Percentiles rank a stretch among this genome's conserved stretches.
Evolutionary conservation across 2,329 filamentous ascomycete genomes (phyloP).

Genomic region (Alternaria solani): DNA sequence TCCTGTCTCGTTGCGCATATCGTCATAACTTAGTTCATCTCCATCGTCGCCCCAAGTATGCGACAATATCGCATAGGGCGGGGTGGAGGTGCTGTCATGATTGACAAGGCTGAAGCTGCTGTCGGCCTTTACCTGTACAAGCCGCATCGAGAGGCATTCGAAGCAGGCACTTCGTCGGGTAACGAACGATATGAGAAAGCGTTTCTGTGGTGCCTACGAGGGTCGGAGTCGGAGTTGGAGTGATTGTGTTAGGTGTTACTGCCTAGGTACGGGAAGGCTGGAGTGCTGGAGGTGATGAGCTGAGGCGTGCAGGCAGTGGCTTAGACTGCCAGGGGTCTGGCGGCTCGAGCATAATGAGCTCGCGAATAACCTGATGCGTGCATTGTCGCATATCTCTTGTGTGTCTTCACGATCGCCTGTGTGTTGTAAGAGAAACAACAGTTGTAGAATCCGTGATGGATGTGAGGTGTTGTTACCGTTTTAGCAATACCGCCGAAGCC

Average conservation of each 20-base stretch:
- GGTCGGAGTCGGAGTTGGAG: no score
- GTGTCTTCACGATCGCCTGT: fast-evolving
- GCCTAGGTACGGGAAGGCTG: neutral
- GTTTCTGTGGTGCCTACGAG: neutral
- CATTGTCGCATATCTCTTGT: neutral
- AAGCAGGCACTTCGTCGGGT: neutral
- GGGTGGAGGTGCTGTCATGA: neutral
- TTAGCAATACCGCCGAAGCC: neutral
- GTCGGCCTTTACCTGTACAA: neutral
- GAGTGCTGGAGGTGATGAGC: neutral
- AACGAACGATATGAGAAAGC: fast-evolving
- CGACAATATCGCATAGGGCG: neutral
- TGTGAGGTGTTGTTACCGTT: neutral
- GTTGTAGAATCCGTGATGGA: neutral
- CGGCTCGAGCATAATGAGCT: neutral
- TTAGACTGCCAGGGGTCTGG: neutral
- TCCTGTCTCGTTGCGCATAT: neutral
- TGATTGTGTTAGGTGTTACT: no score
- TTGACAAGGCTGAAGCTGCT: neutral
- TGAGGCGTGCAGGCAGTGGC: neutral
- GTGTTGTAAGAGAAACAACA: no score
- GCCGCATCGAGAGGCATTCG: neutral
- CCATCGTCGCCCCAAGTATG: neutral
- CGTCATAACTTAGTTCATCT: neutral
- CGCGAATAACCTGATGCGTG: neutral